These are phyloP conservation scores for Zygosaccharomyces gambellarensis DNA, from an alignment of 805 yeast genomes.

Conservation along the genomic window DNA sequence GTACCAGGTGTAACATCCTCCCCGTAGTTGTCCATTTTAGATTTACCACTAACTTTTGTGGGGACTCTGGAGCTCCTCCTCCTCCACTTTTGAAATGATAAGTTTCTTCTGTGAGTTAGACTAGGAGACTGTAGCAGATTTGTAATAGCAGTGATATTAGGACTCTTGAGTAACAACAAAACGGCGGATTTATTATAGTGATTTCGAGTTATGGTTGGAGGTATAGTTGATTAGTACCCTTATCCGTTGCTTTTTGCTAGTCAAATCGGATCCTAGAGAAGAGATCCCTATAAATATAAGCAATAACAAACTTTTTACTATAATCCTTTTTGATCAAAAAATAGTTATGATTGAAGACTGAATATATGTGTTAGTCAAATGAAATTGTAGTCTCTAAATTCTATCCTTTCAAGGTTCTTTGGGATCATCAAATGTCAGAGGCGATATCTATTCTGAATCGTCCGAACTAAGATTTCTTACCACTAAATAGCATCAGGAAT, in stretches of 20 bases:
- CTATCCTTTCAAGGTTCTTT: background rate
- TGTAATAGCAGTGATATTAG: slow-evolving; percentile 1
- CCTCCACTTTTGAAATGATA: slow-evolving; percentile 19
- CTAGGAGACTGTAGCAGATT: slow-evolving; percentile 8
- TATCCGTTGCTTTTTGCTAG: background rate
- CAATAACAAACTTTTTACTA: background rate
- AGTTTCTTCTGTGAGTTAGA: slow-evolving; percentile 13
- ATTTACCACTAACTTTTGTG: slow-evolving; percentile 6
- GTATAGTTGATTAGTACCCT: background rate
- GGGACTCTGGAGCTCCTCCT: slow-evolving; percentile 14
- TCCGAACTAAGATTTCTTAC: background rate
- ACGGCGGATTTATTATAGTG: slow-evolving; percentile 14
- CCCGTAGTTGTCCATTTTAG: slow-evolving; percentile 10
- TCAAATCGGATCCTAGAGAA: background rate
- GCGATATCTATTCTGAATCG: background rate
- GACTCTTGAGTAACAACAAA: slow-evolving; percentile 18
- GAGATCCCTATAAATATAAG: background rate
- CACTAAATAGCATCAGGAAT: background rate
- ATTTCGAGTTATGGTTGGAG: background rate
- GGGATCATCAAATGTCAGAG: background rate
- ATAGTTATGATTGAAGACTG: background rate
- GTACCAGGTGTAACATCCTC: background rate
- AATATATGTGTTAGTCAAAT: background rate
- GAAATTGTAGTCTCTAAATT: no score
- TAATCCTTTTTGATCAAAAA: background rate